Evolutionary conservation across 2,329 filamentous ascomycete species (phyloP), one percentile per base, ranked within the genome.

Genomic region (Beauveria sp.): DNA sequence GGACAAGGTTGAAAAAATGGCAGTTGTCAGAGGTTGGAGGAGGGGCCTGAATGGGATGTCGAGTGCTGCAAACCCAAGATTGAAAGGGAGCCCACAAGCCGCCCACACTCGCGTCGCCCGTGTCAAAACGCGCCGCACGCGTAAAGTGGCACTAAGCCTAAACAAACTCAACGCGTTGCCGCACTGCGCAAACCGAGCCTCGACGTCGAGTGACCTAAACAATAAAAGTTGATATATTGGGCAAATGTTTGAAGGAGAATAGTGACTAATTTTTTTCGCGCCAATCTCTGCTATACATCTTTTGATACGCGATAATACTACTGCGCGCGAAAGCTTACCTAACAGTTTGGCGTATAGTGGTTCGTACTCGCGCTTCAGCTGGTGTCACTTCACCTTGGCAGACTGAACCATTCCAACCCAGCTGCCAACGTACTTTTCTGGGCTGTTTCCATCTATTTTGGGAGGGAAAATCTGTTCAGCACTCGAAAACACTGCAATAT

Each of bases 81-180:
- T 60, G 61, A 50, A 62, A 59, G 54, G 61, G 61, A 62, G 61
- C 54, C 45, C 49, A 45, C 34, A 48, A 40, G 51, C 16, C 24
- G 57, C 60, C 31, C 61, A 53, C 48, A 40, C 7, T 48, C 61
- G 54, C 54, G 61, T 59, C 51, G 38, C 31, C 20, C 48, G 43
- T 46, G 34, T 28, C 60, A 49, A 46, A 53, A 57, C 53, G 53
- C 53, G 45, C 43, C 18, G 10, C 62, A 71, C 79, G 77, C 77
- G 78, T 81, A 74, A 77, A 80, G 74, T 78, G 74, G 67, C 67
- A 65, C 73, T 75, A 74, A 63, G n/a, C 73, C 67, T 9, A 0
- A 63, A 69, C 64, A n/a, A 63, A 68, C 12, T 22, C 1, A 5
- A 59, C 71, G 68, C 66, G 69, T 71, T 43, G 46, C 20, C 5